Base-by-base conservation (phyloP, 1,284 basidiomycete species). In the Ceratobasidium sp. region DNA sequence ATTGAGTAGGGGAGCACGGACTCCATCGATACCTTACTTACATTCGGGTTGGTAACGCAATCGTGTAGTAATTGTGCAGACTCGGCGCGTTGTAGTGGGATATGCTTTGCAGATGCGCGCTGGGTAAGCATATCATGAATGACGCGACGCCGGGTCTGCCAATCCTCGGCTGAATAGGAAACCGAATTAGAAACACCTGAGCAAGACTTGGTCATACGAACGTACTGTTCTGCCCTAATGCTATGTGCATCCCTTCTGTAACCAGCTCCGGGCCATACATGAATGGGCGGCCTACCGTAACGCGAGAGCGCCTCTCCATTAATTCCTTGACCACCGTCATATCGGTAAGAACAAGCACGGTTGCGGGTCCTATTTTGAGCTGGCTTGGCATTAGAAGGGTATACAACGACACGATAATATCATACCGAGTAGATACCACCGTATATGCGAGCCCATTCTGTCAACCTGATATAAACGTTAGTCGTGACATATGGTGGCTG, bases 41-140 rank as follows among this genome's bases (percentile, higher is more conserved):
- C 85, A 66, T 84, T 79, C 2, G 85, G 85, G 4, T 77, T 60
- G 16, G 30, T 64, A 7, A 74, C 67, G 10, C 83, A 64, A 52
- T 85, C 84, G 55, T 83, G 80, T 80, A 85, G 79, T 14, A 86
- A 80, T 76, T 86, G 86, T 6, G 81, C 79, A 6, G 83, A 81
- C 79, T 86, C 86, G 0, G 84, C 84, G 8, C 78, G 78, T 79
- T 84, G 83, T 30, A 83, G 82, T 12, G 80, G 80, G 30, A 82
- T 67, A 79, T 84, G 82, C 44, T 79, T 69, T 38, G 68, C 78
- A 52, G 76, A 80, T 20, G 81, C 81, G 62, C 83, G 78, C 52
- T 67, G 79, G 41, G 80, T 84, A 38, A 86, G 79, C 20, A 85
- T 80, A 44, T 82, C 79, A 68, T 82, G 81, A 0, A 82, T 79